These are phyloP conservation scores for Asterochloris sp. DNA, from an alignment of 139 green algal species.

Conservation along the genomic window DNA sequence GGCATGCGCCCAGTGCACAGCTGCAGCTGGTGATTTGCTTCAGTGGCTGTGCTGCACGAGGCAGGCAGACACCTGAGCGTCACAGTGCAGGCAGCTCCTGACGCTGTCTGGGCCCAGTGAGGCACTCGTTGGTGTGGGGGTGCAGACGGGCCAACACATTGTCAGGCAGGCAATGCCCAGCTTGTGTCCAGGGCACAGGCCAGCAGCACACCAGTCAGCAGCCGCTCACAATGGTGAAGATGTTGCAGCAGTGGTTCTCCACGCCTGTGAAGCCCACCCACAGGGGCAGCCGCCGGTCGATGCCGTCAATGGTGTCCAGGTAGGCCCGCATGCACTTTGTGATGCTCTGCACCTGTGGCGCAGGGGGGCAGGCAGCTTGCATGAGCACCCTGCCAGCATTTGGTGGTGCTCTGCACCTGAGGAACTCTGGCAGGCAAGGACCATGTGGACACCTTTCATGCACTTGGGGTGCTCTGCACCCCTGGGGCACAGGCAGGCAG, in stretches of 20 bases:
- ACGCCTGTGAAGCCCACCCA: slow-evolving; percentile 20
- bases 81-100: too few relatives aligned
- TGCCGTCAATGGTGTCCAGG: slow-evolving; percentile 12
- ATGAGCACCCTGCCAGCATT: too few relatives aligned
- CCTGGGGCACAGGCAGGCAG: not conserved
- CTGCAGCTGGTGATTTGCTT: too few relatives aligned
- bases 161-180: too few relatives aligned
- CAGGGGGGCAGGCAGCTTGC: too few relatives aligned
- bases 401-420: too few relatives aligned
- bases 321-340: slow-evolving; percentile 7
- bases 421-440: not conserved
- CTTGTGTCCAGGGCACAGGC: not conserved
- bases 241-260: slow-evolving; percentile 24
- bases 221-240: slow-evolving; percentile 7
- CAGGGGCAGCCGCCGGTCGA: slow-evolving; percentile 22
- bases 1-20: too few relatives aligned
- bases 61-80: too few relatives aligned
- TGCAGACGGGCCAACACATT: too few relatives aligned
- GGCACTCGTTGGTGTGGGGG: too few relatives aligned
- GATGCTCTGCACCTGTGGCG: slow-evolving; percentile 12
- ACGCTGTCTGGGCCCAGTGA: too few relatives aligned
- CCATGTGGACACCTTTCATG: not conserved
- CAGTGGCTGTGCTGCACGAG: too few relatives aligned
- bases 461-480: not conserved
- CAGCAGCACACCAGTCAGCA: not conserved